Evolutionary conservation across 179 eudicot genomes (phyloP).

Genomic region (Gypsophila paniculata): DNA sequence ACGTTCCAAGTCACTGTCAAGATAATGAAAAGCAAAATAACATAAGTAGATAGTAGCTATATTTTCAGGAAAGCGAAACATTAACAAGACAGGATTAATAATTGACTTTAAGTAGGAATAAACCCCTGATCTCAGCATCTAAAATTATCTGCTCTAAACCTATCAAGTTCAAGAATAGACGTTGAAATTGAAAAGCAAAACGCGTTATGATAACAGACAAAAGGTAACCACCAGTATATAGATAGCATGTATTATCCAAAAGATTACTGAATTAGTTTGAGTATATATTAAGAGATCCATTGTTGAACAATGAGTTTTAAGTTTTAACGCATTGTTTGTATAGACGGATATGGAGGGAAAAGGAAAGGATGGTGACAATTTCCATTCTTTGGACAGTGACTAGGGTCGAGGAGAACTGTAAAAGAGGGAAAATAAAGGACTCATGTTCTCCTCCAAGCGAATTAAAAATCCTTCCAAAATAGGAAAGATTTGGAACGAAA

Average conservation of each 20-base stretch:
- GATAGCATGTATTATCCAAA: background rate
- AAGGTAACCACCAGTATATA: background rate
- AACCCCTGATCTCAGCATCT: background rate
- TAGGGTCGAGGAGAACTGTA: no score
- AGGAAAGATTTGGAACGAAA: no score
- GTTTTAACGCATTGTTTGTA: background rate
- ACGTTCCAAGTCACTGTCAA: conserved; percentile 20
- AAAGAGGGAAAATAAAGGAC: no score
- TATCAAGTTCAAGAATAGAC: background rate
- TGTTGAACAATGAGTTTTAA: background rate
- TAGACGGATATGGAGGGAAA: no score
- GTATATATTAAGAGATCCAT: background rate
- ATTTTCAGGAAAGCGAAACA: background rate
- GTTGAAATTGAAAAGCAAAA: background rate
- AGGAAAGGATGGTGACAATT: no score
- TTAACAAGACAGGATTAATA: no score
- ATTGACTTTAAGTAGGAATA: background rate
- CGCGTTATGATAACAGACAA: background rate
- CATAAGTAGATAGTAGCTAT: conserved; percentile 5
- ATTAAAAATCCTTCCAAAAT: no score
- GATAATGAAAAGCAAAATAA: background rate
- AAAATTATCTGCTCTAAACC: background rate
- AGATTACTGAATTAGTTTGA: background rate
- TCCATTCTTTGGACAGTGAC: no score
- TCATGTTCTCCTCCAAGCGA: no score